phyloP scores from a whole-genome alignment of 2,329 filamentous ascomycete species.

The Cladophialophora carrionii region DNA sequence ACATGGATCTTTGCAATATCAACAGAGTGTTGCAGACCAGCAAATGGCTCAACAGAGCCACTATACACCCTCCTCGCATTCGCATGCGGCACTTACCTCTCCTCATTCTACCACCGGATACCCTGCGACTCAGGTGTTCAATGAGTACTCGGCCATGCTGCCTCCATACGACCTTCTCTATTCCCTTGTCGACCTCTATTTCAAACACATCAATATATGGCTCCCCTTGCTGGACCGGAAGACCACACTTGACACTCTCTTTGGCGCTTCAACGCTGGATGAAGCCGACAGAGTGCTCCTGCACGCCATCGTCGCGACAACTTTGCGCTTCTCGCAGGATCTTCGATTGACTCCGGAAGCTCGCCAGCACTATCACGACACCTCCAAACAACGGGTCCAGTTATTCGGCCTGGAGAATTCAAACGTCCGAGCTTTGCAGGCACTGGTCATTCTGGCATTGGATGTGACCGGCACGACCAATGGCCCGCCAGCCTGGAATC shows the following conservation, averaged over 20 bases:
- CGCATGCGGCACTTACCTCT: slow-evolving; percentile 34
- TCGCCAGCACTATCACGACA: slow-evolving; percentile 73
- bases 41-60: slow-evolving; percentile 30
- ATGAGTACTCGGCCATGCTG: slow-evolving; percentile 51
- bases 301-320: slow-evolving; percentile 87
- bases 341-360: slow-evolving; percentile 71
- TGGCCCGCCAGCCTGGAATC: slow-evolving; percentile 88
- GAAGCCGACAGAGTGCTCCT: slow-evolving; percentile 81
- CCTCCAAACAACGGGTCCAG: slow-evolving; percentile 82
- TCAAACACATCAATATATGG: slow-evolving; percentile 80
- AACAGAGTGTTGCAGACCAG: slow-evolving; percentile 20
- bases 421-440: slow-evolving; percentile 84
- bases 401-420: slow-evolving; percentile 88
- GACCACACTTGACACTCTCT: slow-evolving; percentile 78
- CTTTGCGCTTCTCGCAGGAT: slow-evolving; percentile 81
- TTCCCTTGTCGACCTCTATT: slow-evolving; percentile 73
- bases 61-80: slow-evolving; percentile 35
- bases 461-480: slow-evolving; percentile 86
- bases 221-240: slow-evolving; percentile 88
- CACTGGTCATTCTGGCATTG: slow-evolving; percentile 81
- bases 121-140: slow-evolving; percentile 29
- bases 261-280: slow-evolving; percentile 69
- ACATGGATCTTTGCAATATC: slow-evolving; percentile 34
- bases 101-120: slow-evolving; percentile 34
- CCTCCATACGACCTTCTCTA: slow-evolving; percentile 76